Base-by-base conservation (phyloP, 2,329 filamentous ascomycete genomes). In the Dactylellina haptotyla region DNA sequence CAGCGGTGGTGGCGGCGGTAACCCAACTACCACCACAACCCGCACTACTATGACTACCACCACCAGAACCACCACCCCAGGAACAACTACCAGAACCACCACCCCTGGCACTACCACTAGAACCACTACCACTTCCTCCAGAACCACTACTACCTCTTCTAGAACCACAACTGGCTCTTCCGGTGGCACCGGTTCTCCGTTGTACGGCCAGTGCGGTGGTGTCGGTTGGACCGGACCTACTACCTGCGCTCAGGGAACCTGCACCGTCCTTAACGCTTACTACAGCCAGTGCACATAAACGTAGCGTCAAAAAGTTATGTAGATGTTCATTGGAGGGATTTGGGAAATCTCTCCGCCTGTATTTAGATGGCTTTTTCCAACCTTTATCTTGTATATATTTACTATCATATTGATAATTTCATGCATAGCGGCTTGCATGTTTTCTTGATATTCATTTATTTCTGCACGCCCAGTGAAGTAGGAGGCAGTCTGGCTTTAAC, bases 161-260 rank as follows among this genome's bases (percentile, higher is more conserved):
- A 3, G 3, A 6, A 65, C 76, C 18, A 50, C 74, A 3, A 65
- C 61, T 64, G 2, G 41, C 20, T 41, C 1, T 16, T 14, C 12
- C 2, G 20, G 41, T 16, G 50, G 57, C 30, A 26, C 34, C 23
- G 59, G 58, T 5, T 30, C 59, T 26, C 46, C 67, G n/a, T 32
- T 72, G 4, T 72, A 72, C 46, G 67, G 67, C 32, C 67, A 72
- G 43, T 72, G 67, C 45, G 70, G 70, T 58, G 70, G 70, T 39
- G 8, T 4, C 3, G 62, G 62, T 10, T 67, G 63, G 62, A 74
- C 70, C 4, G 70, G 70, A 0, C 62, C 70, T 16, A 74, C 70
- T 20, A 63, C 62, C 23, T 74, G 70, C 20, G 62, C 70, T 6
- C 32, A 46, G 32, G 70, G 70, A n/a, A 74, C 56, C 18, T 74